Percentiles rank a stretch among this genome's conserved stretches.
Evolutionary conservation across 176 grass and related monocot genomes (phyloP).

Genomic region (Calamus simplicifolius): DNA sequence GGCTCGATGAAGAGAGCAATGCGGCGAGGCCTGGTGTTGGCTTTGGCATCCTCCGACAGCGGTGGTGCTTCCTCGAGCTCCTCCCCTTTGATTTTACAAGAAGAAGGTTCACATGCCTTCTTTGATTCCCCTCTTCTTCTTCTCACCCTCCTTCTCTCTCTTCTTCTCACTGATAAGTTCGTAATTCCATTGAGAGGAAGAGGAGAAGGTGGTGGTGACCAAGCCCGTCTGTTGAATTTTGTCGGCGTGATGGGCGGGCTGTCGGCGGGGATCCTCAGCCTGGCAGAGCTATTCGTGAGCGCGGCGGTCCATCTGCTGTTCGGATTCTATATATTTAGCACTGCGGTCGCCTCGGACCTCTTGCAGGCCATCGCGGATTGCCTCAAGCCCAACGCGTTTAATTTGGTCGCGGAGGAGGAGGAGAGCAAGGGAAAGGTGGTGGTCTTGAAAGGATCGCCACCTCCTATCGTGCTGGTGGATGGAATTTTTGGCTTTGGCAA

Average conservation of each 20-base stretch:
- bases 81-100: no score
- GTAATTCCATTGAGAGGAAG: no score
- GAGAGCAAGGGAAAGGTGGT: constrained; percentile 29
- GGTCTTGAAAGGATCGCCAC: constrained; percentile 52
- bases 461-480: constrained; percentile 91
- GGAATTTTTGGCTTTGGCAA: constrained; percentile 98
- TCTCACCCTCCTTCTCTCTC: no score
- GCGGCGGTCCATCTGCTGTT: constrained; percentile 68
- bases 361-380: constrained; percentile 60
- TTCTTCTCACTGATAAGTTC: no score
- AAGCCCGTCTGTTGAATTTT: not conserved
- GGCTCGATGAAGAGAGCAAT: no score
- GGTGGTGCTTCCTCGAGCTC: no score
- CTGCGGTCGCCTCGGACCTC: constrained; percentile 78
- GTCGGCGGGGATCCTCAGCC: constrained; percentile 29
- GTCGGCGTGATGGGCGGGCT: constrained; percentile 46
- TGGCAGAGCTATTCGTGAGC: constrained; percentile 80
- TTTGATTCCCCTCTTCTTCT: constrained; percentile 26
- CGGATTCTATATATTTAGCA: constrained; percentile 88
- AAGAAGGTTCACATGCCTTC: no score
- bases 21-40: no score
- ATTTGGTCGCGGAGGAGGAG: constrained; percentile 28
- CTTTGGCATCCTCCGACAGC: no score
- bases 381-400: constrained; percentile 34
- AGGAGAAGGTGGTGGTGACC: not conserved